Evolutionary conservation across 805 yeast genomes (phyloP), one percentile per base, ranked within the genome.

Genomic region (Kluyveromyces nonfermentans): DNA sequence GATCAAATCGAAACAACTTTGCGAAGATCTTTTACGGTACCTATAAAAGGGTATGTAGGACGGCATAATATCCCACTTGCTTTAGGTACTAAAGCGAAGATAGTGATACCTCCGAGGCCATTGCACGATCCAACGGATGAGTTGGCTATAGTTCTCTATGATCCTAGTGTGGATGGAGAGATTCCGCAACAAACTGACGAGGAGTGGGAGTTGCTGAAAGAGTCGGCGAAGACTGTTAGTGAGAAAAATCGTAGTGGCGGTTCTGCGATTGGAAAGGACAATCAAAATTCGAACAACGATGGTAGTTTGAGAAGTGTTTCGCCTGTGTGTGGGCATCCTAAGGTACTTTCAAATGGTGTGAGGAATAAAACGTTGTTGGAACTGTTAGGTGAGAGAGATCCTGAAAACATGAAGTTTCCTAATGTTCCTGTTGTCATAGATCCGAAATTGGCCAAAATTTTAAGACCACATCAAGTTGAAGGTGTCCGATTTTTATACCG

Each of bases 341-440:
- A 40, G 36, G 40, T 51, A 15, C 50, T 63, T 49, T 52, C 65
- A 1, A 63, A 63, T 47, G 68, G 68, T 15, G 43, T 59, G 7
- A 57, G 55, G 44, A 63, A 85, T 53, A 81, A 77, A 54, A 74
- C 90, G 0, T 63, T 90, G 40, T 83, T 81, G 7, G 96, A 88
- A 47, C 75, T 93, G 25, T 68, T 93, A 35, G 96, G 96, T 0
- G 78, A 86, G 18, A 66, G 73, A 5, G 70, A 67, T 34, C 67
- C 70, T 33, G 74, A 78, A 0, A 71, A 71, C 42, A 70, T 67
- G 47, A 77, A 72, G 49, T 80, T 76, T 51, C 86, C 95, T 0
- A 81, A 85, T 56, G 97, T 93, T 7, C 95, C 98, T 0, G 97
- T 93, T 7, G 97, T 93, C 1, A 84, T 93, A 38, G 98, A 93